Conservation (phyloP, 495 filamentous ascomycete species). For the Penicillium antarcticum region DNA sequence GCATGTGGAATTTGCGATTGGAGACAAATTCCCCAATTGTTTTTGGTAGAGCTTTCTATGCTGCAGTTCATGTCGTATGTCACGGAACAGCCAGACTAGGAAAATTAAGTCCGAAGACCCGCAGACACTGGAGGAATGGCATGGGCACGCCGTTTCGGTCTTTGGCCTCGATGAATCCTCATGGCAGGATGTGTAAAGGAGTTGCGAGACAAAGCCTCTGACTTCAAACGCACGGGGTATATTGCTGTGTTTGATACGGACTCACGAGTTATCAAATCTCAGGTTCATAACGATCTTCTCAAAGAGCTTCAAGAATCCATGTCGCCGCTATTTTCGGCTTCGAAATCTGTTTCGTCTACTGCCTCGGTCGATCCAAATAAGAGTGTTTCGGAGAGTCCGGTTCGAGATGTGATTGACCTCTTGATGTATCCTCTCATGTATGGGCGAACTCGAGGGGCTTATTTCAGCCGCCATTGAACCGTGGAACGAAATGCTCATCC, state of each 20-base stretch:
- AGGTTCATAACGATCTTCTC: conserved; percentile 2
- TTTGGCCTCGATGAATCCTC: conserved; percentile 8
- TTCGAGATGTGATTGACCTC: conserved; percentile 8
- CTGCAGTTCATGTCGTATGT: conserved; percentile 7
- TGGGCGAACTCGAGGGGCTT: conserved; percentile 7
- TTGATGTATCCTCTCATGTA: conserved; percentile 10
- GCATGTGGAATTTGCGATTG: conserved; percentile 11
- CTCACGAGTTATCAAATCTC: conserved; percentile 8
- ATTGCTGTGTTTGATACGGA: conserved; percentile 9
- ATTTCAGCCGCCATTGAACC: conserved; percentile 6
- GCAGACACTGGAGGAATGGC: conserved; percentile 10
- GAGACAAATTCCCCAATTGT: conserved; percentile 6
- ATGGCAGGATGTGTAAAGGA: conserved; percentile 13
- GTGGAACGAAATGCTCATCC: conserved; percentile 12
- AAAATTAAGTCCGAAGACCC: conserved; percentile 1
- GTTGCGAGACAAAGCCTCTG: conserved; percentile 7
- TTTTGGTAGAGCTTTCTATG: conserved; percentile 1
- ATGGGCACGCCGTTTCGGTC: conserved; percentile 1
- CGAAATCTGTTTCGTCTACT: conserved; percentile 6
- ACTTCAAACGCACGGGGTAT: conserved; percentile 8
- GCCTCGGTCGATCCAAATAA: not conserved
- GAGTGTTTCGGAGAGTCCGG: not conserved
- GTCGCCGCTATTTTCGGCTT: conserved; percentile 5
- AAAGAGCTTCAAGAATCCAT: conserved; percentile 2
- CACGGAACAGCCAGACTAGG: conserved; percentile 8